Base-by-base conservation (phyloP, 345 rosid species). In the Lumnitzera racemosa region DNA sequence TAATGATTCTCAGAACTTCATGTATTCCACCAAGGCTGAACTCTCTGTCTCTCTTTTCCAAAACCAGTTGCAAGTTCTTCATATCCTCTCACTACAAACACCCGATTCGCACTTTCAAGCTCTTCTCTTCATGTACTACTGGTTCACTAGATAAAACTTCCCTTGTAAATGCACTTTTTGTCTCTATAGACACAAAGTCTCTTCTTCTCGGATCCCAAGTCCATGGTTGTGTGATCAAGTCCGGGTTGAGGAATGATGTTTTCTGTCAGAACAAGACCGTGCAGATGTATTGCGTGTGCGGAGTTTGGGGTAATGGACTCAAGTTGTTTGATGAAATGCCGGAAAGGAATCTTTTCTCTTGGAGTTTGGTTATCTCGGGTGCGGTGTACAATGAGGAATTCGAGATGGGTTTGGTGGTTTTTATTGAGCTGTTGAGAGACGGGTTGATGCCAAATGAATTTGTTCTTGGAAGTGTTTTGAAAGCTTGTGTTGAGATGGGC, bases 281-380 rank as follows among this genome's bases (percentile, higher is more conserved):
- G 20, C 56, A 31, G 11, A 47, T 63, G 70, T 78, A 78, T 51
- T 23, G 52, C 2, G 56, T 41, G 47, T 27, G 67, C 55, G 63
- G 63, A 12, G 20, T 9, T 36, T 56, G 74, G 57, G 47, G 46
- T 12, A 14, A 57, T 58, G 82, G 74, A 24, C 47, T 62, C 14
- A 65, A 54, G 59, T 64, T 78, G 62, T 71, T 74, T 51, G 72
- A 71, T 60, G 76, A 68, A 58, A 78, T 78, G 76, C 54, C 76
- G 49, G 25, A 24, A 0, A 62, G 72, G 63, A 78, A 71, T 69
- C 20, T 71, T 58, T 52, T 78, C n/a, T 74, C 82, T 46, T 78
- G 78, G 78, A 74, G 78, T 62, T 54, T 72, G 56, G 57, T 68
- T 31, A 55, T 78, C 55, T 74, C 76, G 1, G 63, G 63, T 5